phyloP scores from a whole-genome alignment of 1,284 basidiomycete species.

The Lentinus polychrous region DNA sequence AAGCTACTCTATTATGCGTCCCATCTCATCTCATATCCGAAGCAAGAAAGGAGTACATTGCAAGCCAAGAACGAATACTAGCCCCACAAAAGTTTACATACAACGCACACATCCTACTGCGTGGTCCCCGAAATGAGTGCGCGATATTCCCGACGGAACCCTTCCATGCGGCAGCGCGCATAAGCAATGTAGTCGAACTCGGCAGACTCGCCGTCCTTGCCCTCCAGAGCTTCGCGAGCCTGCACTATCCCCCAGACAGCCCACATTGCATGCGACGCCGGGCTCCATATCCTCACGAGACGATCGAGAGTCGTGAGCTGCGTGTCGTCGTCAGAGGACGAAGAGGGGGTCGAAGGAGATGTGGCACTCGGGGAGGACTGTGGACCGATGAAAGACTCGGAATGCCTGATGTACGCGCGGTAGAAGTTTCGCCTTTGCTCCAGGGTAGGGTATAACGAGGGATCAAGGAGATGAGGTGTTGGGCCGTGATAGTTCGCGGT shows the following conservation, averaged over 20 bases:
- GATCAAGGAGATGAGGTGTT: conserved; percentile 68
- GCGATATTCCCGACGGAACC: conserved; percentile 52
- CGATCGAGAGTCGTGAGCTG: conserved; percentile 52
- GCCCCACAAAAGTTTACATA: too few species aligned
- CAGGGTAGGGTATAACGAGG: conserved; percentile 66
- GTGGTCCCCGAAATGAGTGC: conserved; percentile 24
- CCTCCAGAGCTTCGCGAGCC: conserved; percentile 74
- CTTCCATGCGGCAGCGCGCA: conserved; percentile 55
- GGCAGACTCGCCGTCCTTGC: conserved; percentile 38
- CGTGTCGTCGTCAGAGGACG: conserved; percentile 14
- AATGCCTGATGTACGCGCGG: conserved; percentile 66
- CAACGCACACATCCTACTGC: too few species aligned
- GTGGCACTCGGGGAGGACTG: conserved; percentile 19
- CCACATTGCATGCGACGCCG: conserved; percentile 87
- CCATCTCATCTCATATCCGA: neutral
- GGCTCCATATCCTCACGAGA: conserved; percentile 81
- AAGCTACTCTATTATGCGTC: too few species aligned
- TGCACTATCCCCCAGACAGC: conserved; percentile 89
- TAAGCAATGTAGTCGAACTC: conserved; percentile 81
- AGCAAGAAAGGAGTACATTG: too few species aligned
- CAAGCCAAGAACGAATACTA: too few species aligned
- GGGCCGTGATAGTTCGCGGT: conserved; percentile 80
- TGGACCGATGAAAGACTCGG: conserved; percentile 12
- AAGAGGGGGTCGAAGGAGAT: too few species aligned
- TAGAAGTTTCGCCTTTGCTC: conserved; percentile 80